Percentiles rank a stretch among this genome's conserved stretches.
Evolutionary conservation across 148 eudicot genomes (phyloP).

Genomic region (Vaccinium myrtillus): DNA sequence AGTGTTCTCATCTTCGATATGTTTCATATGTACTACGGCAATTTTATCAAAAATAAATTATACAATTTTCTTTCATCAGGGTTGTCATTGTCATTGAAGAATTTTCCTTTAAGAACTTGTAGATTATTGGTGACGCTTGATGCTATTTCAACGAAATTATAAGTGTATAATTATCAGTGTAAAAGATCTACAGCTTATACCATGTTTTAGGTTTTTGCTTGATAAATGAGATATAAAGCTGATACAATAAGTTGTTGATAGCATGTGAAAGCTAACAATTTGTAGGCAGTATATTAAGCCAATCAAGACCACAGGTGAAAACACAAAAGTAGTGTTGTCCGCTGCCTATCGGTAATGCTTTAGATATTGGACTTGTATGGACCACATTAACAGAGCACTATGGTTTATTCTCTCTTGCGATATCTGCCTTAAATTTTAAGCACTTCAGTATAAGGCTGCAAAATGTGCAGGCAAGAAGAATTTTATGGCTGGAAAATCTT

Average conservation of each 20-base stretch:
- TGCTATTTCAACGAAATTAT: neutral
- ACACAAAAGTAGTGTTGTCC: neutral
- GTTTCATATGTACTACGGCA: neutral
- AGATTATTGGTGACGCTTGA: neutral
- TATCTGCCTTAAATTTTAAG: neutral
- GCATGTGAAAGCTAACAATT: neutral
- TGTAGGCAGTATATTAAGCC: neutral
- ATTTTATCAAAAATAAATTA: neutral
- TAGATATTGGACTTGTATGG: neutral
- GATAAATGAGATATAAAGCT: neutral
- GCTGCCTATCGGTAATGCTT: too few species aligned
- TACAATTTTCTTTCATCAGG: neutral
- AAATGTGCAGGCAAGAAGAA: neutral
- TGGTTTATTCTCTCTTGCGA: neutral
- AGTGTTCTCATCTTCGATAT: neutral
- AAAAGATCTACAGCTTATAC: neutral
- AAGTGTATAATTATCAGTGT: neutral
- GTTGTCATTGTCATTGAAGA: neutral
- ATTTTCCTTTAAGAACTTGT: neutral
- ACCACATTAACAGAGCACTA: neutral
- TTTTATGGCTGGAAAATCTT: neutral
- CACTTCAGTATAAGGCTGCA: neutral
- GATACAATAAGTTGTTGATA: neutral
- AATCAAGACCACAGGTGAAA: neutral
- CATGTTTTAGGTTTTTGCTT: neutral